Conservation (phyloP, 352 stramenopile species). For the Pythium dissotocum region DNA sequence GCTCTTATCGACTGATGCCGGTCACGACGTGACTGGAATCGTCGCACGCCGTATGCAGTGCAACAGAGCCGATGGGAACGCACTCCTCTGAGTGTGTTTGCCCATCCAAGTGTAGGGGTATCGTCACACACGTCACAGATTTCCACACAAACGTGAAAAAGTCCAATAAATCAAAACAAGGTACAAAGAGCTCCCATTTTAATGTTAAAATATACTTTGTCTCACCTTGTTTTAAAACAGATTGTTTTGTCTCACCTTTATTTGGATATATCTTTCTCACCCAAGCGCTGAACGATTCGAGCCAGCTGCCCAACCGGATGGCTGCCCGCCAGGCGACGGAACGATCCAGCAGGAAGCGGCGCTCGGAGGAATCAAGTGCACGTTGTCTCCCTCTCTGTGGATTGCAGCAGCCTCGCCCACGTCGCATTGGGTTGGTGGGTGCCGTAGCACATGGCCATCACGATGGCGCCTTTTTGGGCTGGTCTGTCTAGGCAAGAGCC, state of each 20-base stretch:
- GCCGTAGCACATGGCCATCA: too few species aligned
- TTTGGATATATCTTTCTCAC: not conserved
- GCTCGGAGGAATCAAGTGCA: not conserved
- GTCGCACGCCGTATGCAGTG: too few species aligned
- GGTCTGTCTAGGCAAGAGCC: too few species aligned
- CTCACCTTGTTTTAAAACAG: not conserved
- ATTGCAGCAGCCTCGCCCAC: not conserved
- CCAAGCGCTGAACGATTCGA: not conserved
- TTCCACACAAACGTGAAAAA: not conserved
- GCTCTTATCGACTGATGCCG: too few species aligned
- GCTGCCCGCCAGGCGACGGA: not conserved
- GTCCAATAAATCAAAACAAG: too few species aligned
- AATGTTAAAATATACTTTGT: too few species aligned
- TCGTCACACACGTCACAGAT: slow-evolving; percentile 1
- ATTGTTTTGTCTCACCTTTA: not conserved
- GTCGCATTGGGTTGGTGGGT: not conserved
- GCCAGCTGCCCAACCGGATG: not conserved
- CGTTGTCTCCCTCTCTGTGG: not conserved
- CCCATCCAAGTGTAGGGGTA: not conserved
- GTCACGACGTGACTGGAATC: too few species aligned
- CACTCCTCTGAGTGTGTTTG: not conserved
- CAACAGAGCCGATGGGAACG: not conserved
- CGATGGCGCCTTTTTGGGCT: too few species aligned
- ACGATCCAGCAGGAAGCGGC: not conserved
- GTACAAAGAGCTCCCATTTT: too few species aligned